Base-by-base conservation (phyloP, 345 rosid genomes). In the Arabis alpina region DNA sequence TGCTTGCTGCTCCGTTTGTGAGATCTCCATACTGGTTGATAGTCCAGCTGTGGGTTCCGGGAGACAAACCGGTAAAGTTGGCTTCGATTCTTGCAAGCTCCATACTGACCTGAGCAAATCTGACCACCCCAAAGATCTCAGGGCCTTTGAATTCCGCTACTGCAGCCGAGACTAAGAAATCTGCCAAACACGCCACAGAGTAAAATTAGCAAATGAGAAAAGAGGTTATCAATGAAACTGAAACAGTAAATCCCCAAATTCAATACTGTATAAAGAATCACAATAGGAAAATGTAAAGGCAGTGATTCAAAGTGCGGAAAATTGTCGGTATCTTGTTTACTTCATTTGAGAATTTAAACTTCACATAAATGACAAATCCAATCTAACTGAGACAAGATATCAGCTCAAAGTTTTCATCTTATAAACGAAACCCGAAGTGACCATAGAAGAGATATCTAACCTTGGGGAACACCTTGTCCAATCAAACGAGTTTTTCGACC, bases 111-210 rank as follows among this genome's bases (percentile, higher is more conserved):
- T 91, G 99, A 76, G 96, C 99, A 13, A 91, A 83, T 37, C 95
- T 85, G 45, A 88, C 97, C 39, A 91, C 97, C 3, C 96, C 96
- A 28, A 91, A 94, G n/a, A 88, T 77, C 12, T 84, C 72, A 10
- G 95, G 97, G 51, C 99, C 99, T 79, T 94, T 94, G 81, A 91
- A 89, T 61, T 94, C 99, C 2, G 89, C 90, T 60, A 94, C 96
- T 19, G 96, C 95, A 36, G 99, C 95, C 34, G 99, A 89, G 67
- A 91, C 83, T 58, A 84, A 75, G 82, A 94, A 89, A 63, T 91
- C 99, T 94, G 85, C 73, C 44, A 65, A 19, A 32, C 74, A 51
- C 41, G n/a, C 24, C 73, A 27, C 51, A 50, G n/a, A 14, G 48
- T 10, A 19, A 41, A 60, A 5, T 52, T 13, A 60, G 2, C 15